Conservation (phyloP, 169 alveolate genomes). For the Hepatocystis sp. region DNA sequence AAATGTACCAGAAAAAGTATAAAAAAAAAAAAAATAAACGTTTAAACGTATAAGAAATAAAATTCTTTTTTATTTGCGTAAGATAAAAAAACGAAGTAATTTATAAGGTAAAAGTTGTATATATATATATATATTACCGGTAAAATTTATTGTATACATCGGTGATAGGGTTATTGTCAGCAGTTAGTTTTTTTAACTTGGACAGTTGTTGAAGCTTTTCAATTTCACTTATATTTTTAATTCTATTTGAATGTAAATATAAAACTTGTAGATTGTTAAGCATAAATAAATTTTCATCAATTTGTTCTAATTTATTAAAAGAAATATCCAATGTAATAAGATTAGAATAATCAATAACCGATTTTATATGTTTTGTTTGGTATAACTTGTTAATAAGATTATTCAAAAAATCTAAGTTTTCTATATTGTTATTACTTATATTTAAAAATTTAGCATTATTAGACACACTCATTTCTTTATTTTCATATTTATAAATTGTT, state of each 20-base stretch:
- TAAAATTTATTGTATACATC: conserved; percentile 32
- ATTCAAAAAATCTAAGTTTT: conserved; percentile 11
- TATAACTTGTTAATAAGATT: conserved; percentile 33
- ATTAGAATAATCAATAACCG: conserved; percentile 15
- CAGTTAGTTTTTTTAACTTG: conserved; percentile 41
- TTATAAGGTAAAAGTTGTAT: neutral
- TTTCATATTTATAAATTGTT: conserved; percentile 43
- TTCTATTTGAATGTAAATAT: conserved; percentile 58
- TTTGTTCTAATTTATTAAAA: conserved; percentile 24
- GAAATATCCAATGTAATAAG: conserved; percentile 59
- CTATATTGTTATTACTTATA: conserved; percentile 52
- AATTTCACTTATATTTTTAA: conserved; percentile 23
- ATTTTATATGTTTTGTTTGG: conserved; percentile 10
- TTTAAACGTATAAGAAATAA: no score
- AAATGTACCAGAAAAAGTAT: no score
- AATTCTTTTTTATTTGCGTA: no score
- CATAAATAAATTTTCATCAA: conserved; percentile 17
- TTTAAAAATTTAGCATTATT: conserved; percentile 40
- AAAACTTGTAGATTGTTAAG: conserved; percentile 29
- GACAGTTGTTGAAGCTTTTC: conserved; percentile 21
- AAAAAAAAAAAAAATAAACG: no score
- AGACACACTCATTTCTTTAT: conserved; percentile 54
- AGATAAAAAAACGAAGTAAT: neutral
- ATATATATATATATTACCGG: conserved; percentile 21
- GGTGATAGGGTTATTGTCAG: conserved; percentile 56